These are phyloP conservation scores for Curvularia hawaiiensis DNA, from an alignment of 2,329 filamentous ascomycete species.

Conservation along the genomic window DNA sequence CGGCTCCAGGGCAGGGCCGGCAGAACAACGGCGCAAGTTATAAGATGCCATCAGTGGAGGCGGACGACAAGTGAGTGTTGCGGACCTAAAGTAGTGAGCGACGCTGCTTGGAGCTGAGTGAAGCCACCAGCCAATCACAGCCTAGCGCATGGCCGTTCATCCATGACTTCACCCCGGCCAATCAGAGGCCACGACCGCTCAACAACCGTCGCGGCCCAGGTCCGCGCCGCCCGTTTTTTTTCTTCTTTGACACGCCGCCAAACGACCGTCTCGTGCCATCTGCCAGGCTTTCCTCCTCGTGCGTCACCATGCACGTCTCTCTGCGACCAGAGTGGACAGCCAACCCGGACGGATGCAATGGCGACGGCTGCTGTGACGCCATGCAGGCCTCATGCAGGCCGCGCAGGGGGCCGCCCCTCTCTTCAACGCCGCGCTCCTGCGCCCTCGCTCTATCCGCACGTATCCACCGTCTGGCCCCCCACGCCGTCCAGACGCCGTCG, in stretches of 20 bases:
- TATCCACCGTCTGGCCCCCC: neutral
- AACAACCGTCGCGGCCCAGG: neutral
- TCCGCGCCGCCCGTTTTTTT: neutral
- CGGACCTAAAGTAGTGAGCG: too few species aligned
- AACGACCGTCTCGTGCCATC: neutral
- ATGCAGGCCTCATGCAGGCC: conserved; percentile 18
- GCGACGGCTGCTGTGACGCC: conserved; percentile 14
- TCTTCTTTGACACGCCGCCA: neutral
- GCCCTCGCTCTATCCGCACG: neutral
- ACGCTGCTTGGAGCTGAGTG: neutral
- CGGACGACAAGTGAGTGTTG: neutral
- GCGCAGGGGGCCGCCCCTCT: conserved; percentile 8
- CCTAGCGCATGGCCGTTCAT: too few species aligned
- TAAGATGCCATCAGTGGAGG: neutral
- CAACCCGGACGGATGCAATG: neutral
- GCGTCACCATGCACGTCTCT: neutral
- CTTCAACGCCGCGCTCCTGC: neutral
- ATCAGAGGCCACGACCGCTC: neutral
- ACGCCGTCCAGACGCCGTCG: neutral
- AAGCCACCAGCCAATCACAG: neutral
- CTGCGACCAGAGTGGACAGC: neutral
- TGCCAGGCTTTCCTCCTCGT: too few species aligned
- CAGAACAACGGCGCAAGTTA: neutral
- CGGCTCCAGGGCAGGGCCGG: neutral
- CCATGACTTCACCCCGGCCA: neutral